Evolutionary conservation across 805 yeast genomes (phyloP).

Genomic region (Hanseniaspora lindneri): DNA sequence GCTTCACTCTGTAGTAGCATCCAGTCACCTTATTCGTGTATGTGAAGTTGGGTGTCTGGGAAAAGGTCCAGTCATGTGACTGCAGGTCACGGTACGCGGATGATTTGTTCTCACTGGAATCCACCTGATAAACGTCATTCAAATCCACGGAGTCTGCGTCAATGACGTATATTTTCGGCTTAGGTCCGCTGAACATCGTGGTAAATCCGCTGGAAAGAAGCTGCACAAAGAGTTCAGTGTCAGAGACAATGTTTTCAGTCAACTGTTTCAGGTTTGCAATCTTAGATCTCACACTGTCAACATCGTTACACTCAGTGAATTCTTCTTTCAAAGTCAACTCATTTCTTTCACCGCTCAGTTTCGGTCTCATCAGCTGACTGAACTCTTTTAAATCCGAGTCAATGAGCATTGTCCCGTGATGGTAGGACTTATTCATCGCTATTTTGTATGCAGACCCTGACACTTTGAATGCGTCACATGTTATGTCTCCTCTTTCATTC

Average conservation of each 20-base stretch:
- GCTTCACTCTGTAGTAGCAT: slow-evolving; percentile 37
- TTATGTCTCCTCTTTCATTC: slow-evolving; percentile 72
- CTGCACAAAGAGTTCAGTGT: slow-evolving; percentile 26
- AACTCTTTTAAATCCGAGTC: slow-evolving; percentile 51
- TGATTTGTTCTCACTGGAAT: slow-evolving; percentile 31
- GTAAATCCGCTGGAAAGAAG: slow-evolving; percentile 25
- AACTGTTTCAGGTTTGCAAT: slow-evolving; percentile 49
- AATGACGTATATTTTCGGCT: slow-evolving; percentile 23
- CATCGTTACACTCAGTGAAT: slow-evolving; percentile 38
- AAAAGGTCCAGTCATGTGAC: slow-evolving; percentile 63
- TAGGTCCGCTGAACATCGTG: slow-evolving; percentile 20
- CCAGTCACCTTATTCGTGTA: slow-evolving; percentile 34
- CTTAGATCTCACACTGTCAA: slow-evolving; percentile 70
- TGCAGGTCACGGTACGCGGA: slow-evolving; percentile 18
- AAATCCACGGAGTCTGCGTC: slow-evolving; percentile 33
- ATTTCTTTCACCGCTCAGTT: slow-evolving; percentile 19
- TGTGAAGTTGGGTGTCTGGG: slow-evolving; percentile 63
- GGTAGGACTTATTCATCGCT: slow-evolving; percentile 70
- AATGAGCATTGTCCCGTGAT: slow-evolving; percentile 91
- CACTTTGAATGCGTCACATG: slow-evolving; percentile 38
- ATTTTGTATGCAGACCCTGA: slow-evolving; percentile 91
- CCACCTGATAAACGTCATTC: slow-evolving; percentile 16
- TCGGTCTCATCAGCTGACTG: slow-evolving; percentile 45
- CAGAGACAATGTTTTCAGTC: slow-evolving; percentile 32
- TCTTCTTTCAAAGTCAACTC: slow-evolving; percentile 30